Evolutionary conservation across 345 rosid genomes (phyloP).

Genomic region (Euclidium syriacum): DNA sequence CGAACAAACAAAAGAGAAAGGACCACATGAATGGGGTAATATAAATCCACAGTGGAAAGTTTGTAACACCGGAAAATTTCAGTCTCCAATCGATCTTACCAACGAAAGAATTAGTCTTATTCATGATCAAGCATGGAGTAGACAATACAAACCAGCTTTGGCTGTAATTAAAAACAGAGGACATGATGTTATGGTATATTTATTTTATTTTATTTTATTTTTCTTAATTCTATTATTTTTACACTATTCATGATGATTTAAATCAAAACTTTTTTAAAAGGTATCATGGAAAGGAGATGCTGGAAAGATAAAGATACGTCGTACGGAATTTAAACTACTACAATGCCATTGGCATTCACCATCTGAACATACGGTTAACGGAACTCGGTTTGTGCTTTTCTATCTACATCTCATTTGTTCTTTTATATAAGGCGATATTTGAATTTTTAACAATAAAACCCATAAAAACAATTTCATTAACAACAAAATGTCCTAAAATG

Average conservation of each 20-base stretch:
- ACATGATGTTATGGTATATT: slow-evolving; percentile 51
- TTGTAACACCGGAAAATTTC: slow-evolving; percentile 49
- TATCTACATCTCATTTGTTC: not conserved
- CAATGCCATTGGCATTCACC: slow-evolving; percentile 78
- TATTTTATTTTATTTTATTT: not conserved
- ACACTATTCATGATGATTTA: not conserved
- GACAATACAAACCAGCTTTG: slow-evolving; percentile 52
- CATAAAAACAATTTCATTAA: not conserved
- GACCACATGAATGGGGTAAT: slow-evolving; percentile 50
- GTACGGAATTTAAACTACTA: slow-evolving; percentile 36
- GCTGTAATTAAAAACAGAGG: slow-evolving; percentile 55
- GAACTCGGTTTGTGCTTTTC: slow-evolving; percentile 36
- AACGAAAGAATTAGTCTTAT: slow-evolving; percentile 19
- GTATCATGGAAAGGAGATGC: slow-evolving; percentile 67
- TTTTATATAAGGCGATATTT: no score
- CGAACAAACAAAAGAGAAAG: slow-evolving; percentile 29
- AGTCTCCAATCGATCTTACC: slow-evolving; percentile 65
- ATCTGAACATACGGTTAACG: slow-evolving; percentile 58
- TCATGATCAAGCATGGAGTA: slow-evolving; percentile 33
- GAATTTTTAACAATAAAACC: no score
- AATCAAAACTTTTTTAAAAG: slow-evolving; percentile 32
- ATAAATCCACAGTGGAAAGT: slow-evolving; percentile 43
- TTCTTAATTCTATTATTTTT: not conserved
- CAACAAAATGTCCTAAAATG: not conserved
- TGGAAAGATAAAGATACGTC: slow-evolving; percentile 45